A percentile compares a stretch with the other conserved stretches of the same genome.
These are phyloP conservation scores for Globisporangium okanoganense DNA, from an alignment of 352 stramenopile species.

Conservation along the genomic window DNA sequence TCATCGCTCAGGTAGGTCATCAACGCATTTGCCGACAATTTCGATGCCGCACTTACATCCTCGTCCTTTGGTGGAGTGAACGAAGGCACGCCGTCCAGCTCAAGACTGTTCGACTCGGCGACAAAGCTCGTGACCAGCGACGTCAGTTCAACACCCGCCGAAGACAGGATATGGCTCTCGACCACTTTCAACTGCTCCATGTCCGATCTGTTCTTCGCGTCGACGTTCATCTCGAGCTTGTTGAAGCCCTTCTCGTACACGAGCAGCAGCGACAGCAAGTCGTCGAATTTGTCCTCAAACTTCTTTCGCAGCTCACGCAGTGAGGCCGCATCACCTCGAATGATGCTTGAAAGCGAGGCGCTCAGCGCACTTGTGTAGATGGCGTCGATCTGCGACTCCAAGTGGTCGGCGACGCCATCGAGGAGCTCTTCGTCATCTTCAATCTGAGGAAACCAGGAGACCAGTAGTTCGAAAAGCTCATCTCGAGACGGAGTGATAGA, in stretches of 20 bases:
- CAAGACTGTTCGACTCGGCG: constrained; percentile 51
- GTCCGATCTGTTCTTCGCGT: constrained; percentile 33
- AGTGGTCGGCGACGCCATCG: constrained; percentile 35
- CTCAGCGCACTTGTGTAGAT: constrained; percentile 50
- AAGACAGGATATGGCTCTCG: constrained; percentile 51
- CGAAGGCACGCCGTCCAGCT: constrained; percentile 44
- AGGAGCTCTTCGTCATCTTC: constrained; percentile 75
- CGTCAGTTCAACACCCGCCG: constrained; percentile 45
- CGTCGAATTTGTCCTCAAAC: constrained; percentile 80
- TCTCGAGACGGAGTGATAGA: constrained; percentile 52
- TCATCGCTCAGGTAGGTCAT: constrained; percentile 45
- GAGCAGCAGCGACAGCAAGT: constrained; percentile 39
- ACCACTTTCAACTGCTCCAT: constrained; percentile 50
- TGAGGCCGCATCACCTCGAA: constrained; percentile 70
- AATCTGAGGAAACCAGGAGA: constrained; percentile 40
- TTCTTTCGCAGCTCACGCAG: constrained; percentile 61
- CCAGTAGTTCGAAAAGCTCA: constrained; percentile 40
- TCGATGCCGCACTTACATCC: neutral
- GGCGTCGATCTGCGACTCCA: constrained; percentile 36
- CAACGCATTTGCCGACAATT: neutral
- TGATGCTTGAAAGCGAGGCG: constrained; percentile 54
- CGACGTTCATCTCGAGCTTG: constrained; percentile 62
- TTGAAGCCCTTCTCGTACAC: constrained; percentile 64
- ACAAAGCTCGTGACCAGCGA: constrained; percentile 64
- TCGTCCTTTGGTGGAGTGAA: constrained; percentile 17